These are phyloP conservation scores for Saccharum spontaneum DNA, from an alignment of 176 grass and related monocot genomes.

Conservation along the genomic window DNA sequence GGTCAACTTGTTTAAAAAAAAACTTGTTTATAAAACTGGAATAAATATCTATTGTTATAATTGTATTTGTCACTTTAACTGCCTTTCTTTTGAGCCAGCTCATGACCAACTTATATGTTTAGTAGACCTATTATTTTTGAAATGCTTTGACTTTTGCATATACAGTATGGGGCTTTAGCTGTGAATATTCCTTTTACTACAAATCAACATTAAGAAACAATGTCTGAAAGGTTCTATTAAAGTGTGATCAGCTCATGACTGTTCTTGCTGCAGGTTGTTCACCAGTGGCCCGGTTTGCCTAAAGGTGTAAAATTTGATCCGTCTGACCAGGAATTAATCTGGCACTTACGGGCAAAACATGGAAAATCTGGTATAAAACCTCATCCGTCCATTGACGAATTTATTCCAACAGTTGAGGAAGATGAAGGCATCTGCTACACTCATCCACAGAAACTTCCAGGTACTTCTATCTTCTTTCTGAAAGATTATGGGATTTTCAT, in stretches of 20 bases:
- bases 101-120: neutral
- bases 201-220: neutral
- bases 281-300: slow-evolving; percentile 95
- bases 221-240: slow-evolving; percentile 16
- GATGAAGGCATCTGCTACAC: slow-evolving; percentile 95
- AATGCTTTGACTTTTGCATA: neutral
- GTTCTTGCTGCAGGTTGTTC: slow-evolving; percentile 62
- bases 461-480: slow-evolving; percentile 33
- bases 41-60: neutral
- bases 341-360: slow-evolving; percentile 82
- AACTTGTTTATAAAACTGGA: slow-evolving; percentile 18
- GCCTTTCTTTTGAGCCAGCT: slow-evolving; percentile 3
- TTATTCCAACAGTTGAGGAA: slow-evolving; percentile 90
- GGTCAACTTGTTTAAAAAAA: slow-evolving; percentile 6
- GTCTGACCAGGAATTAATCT: slow-evolving; percentile 82
- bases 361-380: slow-evolving; percentile 43
- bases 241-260: slow-evolving; percentile 29
- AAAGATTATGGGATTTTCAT: neutral
- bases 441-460: slow-evolving; percentile 91
- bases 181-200: neutral
- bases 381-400: slow-evolving; percentile 92
- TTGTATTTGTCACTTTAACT: slow-evolving; percentile 12
- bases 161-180: neutral
- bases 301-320: slow-evolving; percentile 98
- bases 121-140: slow-evolving; percentile 25